phyloP scores from a whole-genome alignment of 1,139 yeast genomes.

The Candida glucosophila region DNA sequence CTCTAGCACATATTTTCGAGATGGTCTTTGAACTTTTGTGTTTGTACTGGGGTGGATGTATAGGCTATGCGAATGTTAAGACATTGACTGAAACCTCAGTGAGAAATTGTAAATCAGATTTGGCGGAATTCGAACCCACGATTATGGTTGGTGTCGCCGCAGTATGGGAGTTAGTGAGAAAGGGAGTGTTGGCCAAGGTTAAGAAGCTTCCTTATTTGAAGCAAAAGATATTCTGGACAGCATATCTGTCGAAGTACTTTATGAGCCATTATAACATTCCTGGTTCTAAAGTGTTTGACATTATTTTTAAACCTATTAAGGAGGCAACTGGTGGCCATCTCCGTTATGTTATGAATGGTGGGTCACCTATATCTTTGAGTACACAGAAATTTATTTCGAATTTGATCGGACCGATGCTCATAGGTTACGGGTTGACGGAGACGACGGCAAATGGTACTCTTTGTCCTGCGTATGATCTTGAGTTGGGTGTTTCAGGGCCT shows the following conservation, averaged over 20 bases:
- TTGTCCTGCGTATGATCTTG: slow-evolving; percentile 54
- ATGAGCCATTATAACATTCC: slow-evolving; percentile 63
- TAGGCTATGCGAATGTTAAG: slow-evolving; percentile 91
- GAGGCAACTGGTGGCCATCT: slow-evolving; percentile 94
- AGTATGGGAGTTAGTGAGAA: slow-evolving; percentile 94
- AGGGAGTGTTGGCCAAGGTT: slow-evolving; percentile 79
- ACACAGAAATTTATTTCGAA: slow-evolving; percentile 81
- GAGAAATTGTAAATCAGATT: slow-evolving; percentile 81
- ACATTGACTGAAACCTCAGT: slow-evolving; percentile 79
- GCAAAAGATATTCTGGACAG: slow-evolving; percentile 86
- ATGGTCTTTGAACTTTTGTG: slow-evolving; percentile 72
- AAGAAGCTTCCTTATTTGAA: slow-evolving; percentile 54
- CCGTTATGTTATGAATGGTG: slow-evolving; percentile 76
- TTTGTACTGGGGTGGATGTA: slow-evolving; percentile 83
- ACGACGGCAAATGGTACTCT: slow-evolving; percentile 85
- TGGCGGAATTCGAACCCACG: slow-evolving; percentile 81
- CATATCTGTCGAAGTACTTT: slow-evolving; percentile 62
- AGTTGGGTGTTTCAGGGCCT: slow-evolving; percentile 81
- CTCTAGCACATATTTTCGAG: slow-evolving; percentile 94
- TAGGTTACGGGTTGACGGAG: slow-evolving; percentile 97
- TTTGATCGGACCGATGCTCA: slow-evolving; percentile 77
- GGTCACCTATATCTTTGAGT: slow-evolving; percentile 79
- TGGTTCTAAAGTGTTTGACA: slow-evolving; percentile 51
- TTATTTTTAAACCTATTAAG: slow-evolving; percentile 80
- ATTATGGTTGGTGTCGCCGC: slow-evolving; percentile 98